These are phyloP conservation scores for Didymella glomerata DNA, from an alignment of 2,329 filamentous ascomycete genomes.

Conservation along the genomic window DNA sequence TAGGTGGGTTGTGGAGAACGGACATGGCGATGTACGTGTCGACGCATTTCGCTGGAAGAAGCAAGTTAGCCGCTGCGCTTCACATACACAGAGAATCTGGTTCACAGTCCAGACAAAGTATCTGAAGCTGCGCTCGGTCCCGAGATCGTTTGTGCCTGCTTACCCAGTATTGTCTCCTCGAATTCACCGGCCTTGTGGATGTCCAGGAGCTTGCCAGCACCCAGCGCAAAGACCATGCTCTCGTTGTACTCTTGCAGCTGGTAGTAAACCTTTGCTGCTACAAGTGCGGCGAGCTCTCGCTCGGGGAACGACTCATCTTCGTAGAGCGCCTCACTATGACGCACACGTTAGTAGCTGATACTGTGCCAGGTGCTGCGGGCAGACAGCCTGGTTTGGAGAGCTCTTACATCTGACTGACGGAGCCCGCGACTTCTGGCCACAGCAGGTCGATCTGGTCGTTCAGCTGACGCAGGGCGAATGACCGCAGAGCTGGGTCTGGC, in stretches of 20 bases:
- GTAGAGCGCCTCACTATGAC: slow-evolving; percentile 86
- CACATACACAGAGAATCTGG: not conserved
- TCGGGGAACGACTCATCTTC: slow-evolving; percentile 96
- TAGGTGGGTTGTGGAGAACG: slow-evolving; percentile 65
- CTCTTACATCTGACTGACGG: slow-evolving; percentile 89
- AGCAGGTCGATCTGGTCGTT: slow-evolving; percentile 97
- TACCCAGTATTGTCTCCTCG: slow-evolving; percentile 95
- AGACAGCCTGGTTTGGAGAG: slow-evolving; percentile 1
- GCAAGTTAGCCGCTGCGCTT: slow-evolving; percentile 24
- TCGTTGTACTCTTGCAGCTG: slow-evolving; percentile 99
- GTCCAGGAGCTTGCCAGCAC: slow-evolving; percentile 93
- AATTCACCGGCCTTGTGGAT: slow-evolving; percentile 91
- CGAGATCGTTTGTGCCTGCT: slow-evolving; percentile 36
- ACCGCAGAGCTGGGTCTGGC: slow-evolving; percentile 90
- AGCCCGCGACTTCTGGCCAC: slow-evolving; percentile 95
- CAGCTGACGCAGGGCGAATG: slow-evolving; percentile 92
- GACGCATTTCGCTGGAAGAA: slow-evolving; percentile 78
- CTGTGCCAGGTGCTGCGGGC: slow-evolving; percentile 2
- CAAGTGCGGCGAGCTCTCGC: slow-evolving; percentile 90
- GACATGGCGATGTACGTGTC: slow-evolving; percentile 94
- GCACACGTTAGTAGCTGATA: slow-evolving; percentile 38
- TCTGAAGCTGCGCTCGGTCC: not conserved
- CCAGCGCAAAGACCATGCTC: slow-evolving; percentile 97
- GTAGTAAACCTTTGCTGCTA: slow-evolving; percentile 98
- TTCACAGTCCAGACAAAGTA: not conserved